Conservation (phyloP, 164 flowering plant species). For the Echeveria elegans region DNA sequence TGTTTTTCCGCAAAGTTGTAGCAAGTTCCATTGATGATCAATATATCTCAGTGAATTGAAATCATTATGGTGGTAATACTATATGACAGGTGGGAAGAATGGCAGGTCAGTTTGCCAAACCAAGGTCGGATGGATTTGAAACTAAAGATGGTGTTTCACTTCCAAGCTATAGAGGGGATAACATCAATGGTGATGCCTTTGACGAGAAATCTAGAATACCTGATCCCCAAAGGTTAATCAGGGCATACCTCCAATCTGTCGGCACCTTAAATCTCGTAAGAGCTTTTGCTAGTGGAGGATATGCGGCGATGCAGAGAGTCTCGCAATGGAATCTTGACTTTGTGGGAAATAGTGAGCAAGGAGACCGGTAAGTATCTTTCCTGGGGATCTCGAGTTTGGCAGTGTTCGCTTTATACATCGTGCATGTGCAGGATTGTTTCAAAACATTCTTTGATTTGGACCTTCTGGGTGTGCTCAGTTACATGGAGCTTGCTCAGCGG, state of each 20-base stretch:
- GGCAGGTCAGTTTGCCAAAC: constrained; percentile 7
- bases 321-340: constrained; percentile 8
- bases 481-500: constrained; percentile 1
- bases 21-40: not conserved
- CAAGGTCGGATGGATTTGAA: constrained; percentile 5
- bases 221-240: constrained; percentile 5
- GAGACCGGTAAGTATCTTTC: not conserved
- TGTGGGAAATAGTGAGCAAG: constrained; percentile 5
- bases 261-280: constrained; percentile 5
- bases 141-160: not conserved
- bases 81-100: constrained; percentile 5
- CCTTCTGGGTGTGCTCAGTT: not conserved
- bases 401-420: not conserved
- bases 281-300: constrained; percentile 6
- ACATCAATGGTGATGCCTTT: not conserved
- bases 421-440: not conserved
- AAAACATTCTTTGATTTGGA: not conserved
- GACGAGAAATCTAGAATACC: constrained; percentile 6
- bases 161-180: constrained; percentile 1
- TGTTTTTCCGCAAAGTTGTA: too few relatives aligned
- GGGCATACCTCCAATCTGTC: constrained; percentile 2
- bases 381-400: not conserved
- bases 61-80: not conserved
- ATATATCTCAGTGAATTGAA: not conserved
- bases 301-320: constrained; percentile 5